Conservation (phyloP, 2,329 filamentous ascomycete species). For the Hymenoscyphus fructigenus region DNA sequence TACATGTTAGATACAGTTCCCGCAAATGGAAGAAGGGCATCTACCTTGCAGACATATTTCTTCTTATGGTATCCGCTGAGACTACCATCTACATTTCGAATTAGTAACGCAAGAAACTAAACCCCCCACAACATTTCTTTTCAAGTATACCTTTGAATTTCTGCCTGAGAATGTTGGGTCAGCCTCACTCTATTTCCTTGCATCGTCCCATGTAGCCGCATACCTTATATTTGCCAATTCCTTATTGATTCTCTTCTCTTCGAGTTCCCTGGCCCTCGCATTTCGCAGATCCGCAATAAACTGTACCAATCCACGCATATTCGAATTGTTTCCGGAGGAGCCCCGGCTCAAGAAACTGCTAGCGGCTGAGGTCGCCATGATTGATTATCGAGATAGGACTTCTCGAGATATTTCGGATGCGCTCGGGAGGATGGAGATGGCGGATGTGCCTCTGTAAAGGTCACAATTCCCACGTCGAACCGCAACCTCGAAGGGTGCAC, state of each 20-base stretch:
- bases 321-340: constrained; percentile 58
- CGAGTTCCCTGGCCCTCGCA: constrained; percentile 88
- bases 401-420: not conserved
- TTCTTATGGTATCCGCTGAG: constrained; percentile 98
- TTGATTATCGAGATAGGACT: constrained; percentile 2
- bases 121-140: not conserved
- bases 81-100: constrained; percentile 62
- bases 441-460: not conserved
- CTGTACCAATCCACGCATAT: constrained; percentile 85
- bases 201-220: constrained; percentile 33
- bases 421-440: not conserved
- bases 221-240: constrained; percentile 94
- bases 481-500: not conserved
- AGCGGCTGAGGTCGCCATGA: constrained; percentile 35
- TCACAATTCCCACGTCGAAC: not conserved
- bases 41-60: constrained; percentile 98
- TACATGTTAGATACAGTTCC: constrained; percentile 12
- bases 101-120: constrained; percentile 20
- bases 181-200: constrained; percentile 14
- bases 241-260: constrained; percentile 99
- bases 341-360: constrained; percentile 66
- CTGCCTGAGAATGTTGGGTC: constrained; percentile 53
- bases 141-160: constrained; percentile 77
- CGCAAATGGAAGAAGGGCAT: constrained; percentile 20
- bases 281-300: constrained; percentile 98